Percentiles rank a stretch among this genome's conserved stretches.
phyloP scores from a whole-genome alignment of 202 grass and related monocot species.

The Schoenoplectus tabernaemontani region DNA sequence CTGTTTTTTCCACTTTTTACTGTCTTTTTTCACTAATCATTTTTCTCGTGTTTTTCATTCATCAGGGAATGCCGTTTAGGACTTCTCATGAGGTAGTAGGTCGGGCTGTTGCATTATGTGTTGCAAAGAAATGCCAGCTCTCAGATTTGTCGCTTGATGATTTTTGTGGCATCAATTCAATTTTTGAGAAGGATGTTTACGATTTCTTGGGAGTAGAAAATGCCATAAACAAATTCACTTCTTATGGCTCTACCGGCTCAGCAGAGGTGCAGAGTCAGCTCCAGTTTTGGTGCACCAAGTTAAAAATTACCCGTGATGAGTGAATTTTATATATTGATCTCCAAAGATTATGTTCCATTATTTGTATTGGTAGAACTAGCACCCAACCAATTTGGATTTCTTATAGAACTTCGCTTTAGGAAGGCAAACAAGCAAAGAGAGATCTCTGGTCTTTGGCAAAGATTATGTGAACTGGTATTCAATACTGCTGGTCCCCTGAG shows the following conservation, averaged over 20 bases:
- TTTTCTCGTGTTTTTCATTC: background rate
- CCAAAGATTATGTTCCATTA: background rate
- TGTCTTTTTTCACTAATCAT: background rate
- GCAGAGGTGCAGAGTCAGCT: conserved; percentile 61
- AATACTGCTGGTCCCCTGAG: no score
- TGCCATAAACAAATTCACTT: conserved; percentile 73
- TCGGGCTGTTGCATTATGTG: conserved; percentile 65
- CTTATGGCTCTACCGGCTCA: conserved; percentile 82
- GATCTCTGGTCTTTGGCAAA: background rate
- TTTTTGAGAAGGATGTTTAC: conserved; percentile 75
- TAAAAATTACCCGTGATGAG: conserved; percentile 23
- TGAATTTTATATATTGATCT: conserved; percentile 4
- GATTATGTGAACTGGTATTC: background rate
- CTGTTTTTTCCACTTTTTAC: background rate
- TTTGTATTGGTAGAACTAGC: background rate
- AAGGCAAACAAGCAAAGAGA: background rate
- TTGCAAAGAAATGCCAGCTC: conserved; percentile 69
- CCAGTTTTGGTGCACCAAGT: conserved; percentile 51
- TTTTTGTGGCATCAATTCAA: conserved; percentile 47
- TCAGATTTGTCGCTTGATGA: conserved; percentile 57
- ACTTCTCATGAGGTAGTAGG: conserved; percentile 91
- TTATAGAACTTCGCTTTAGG: background rate
- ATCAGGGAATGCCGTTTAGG: conserved; percentile 83
- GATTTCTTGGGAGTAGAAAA: conserved; percentile 79
- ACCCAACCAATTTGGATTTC: background rate